These are phyloP conservation scores for Candida bentonensis DNA, from an alignment of 805 yeast genomes.

Conservation along the genomic window DNA sequence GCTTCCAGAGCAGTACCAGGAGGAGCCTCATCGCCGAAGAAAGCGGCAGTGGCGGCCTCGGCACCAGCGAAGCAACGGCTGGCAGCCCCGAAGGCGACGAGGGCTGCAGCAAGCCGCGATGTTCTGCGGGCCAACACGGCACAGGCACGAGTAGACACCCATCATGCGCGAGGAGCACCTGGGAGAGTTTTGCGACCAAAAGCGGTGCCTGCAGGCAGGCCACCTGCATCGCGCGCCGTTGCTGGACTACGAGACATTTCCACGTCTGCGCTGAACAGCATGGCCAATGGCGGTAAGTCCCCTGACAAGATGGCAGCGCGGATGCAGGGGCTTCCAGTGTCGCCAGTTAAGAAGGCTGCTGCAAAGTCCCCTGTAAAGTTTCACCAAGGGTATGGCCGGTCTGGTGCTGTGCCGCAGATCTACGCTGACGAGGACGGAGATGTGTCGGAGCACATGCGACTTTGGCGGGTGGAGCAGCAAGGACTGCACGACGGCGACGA, in stretches of 20 bases:
- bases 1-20: constrained; percentile 32
- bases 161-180: neutral
- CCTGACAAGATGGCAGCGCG: neutral
- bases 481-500: neutral
- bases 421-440: constrained; percentile 1
- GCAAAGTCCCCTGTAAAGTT: too few relatives aligned
- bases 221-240: neutral
- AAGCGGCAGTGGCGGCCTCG: constrained; percentile 17
- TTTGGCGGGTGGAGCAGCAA: neutral
- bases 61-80: constrained; percentile 15
- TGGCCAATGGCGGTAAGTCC: neutral
- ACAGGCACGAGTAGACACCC: neutral
- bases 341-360: too few relatives aligned
- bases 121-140: neutral
- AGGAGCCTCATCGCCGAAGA: too few relatives aligned
- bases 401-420: too few relatives aligned
- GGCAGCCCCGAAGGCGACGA: neutral
- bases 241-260: neutral
- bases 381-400: too few relatives aligned
- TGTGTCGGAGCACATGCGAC: neutral
- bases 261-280: neutral
- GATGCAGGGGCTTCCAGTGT: neutral
- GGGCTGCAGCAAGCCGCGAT: neutral
- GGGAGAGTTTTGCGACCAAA: neutral
- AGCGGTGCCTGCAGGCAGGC: neutral